Base-by-base conservation (phyloP, 2,329 filamentous ascomycete species). In the Botrytis medusae region DNA sequence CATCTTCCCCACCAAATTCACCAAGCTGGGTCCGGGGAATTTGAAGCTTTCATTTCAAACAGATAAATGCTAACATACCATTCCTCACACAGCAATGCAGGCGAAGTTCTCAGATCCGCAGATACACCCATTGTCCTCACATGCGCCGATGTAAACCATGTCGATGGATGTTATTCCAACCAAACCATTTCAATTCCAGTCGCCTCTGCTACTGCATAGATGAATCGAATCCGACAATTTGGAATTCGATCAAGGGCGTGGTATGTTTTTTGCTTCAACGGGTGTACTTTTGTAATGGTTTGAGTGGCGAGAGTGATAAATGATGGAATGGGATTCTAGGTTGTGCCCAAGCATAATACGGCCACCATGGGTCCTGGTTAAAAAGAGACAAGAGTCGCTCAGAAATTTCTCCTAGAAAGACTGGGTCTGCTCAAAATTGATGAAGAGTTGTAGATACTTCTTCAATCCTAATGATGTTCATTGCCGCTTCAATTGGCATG, bases 111-210 rank as follows among this genome's bases (percentile, higher is more conserved):
- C 65, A n/a, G 46, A 61, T 73, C 72, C 20, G 65, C 32, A 51
- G 22, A 34, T 10, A 62, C n/a, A 5, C 40, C 32, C n/a, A 42
- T 73, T 16, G 22, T 34, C 25, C 72, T 73, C 29, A 29, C 1
- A n/a, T 73, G 72, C 67, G 59, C 72, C 20, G 72, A 73, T 57
- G 72, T 73, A 20, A 70, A 73, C 25, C 54, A 62, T 14, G 40
- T 63, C 20, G 71, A 73, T 70, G 72, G 72, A 73, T 73, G 72
- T 9, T 70, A 29, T 34, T 72, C 71, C 2, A 61, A 69, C 63
- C 71, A 72, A 69, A 61, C 40, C 22, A 72, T 72, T 22, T 34
- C 71, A 2, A 7, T 69, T 44, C 61, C 44, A 2, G 37, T 72
- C 22, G 48, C 20, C 9, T n/a, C 32, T 0, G 60, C 46, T 10